A percentile compares a stretch with the other conserved stretches of the same genome.
Evolutionary conservation across 352 stramenopile species (phyloP).

Genomic region (Phytophthora fragariae): DNA sequence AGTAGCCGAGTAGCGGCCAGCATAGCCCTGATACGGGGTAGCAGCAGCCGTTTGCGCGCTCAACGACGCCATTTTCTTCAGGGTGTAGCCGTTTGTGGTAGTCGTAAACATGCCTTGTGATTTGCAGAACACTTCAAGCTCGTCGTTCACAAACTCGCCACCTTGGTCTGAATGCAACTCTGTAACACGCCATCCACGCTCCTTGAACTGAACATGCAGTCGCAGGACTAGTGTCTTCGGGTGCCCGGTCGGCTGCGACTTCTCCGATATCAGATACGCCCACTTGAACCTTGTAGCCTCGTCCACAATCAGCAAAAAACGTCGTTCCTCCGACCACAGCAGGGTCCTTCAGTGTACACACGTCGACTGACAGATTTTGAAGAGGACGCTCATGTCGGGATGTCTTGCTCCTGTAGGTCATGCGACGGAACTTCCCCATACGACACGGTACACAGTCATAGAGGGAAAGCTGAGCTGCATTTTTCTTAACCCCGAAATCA

Average conservation of each 20-base stretch:
- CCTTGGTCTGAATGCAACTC: conserved; percentile 9
- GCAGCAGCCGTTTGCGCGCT: conserved; percentile 7
- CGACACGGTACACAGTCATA: conserved; percentile 25
- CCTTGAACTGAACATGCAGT: conserved; percentile 20
- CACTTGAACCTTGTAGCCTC: conserved; percentile 28
- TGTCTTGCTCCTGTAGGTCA: conserved; percentile 2
- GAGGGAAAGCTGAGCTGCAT: conserved; percentile 6
- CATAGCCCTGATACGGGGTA: conserved; percentile 7
- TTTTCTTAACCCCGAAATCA: conserved; percentile 18
- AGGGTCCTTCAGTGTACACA: conserved; percentile 10
- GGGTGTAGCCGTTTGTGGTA: conserved; percentile 25
- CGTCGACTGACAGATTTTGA: conserved; percentile 1
- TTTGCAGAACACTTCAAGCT: conserved; percentile 7
- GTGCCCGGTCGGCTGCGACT: conserved; percentile 7
- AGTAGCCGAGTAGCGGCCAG: conserved; percentile 22
- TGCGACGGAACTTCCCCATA: conserved; percentile 13
- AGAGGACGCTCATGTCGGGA: not conserved
- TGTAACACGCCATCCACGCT: not conserved
- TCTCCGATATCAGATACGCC: conserved; percentile 9
- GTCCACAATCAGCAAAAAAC: conserved; percentile 24
- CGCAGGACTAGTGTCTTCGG: conserved; percentile 5
- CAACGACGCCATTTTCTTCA: conserved; percentile 35
- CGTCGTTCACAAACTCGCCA: not conserved
- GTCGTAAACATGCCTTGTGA: conserved; percentile 18
- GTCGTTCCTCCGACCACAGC: conserved; percentile 10